Percentiles rank a stretch among this genome's conserved stretches.
phyloP scores from a whole-genome alignment of 2,329 filamentous ascomycete genomes.

The Colletotrichum lentis region DNA sequence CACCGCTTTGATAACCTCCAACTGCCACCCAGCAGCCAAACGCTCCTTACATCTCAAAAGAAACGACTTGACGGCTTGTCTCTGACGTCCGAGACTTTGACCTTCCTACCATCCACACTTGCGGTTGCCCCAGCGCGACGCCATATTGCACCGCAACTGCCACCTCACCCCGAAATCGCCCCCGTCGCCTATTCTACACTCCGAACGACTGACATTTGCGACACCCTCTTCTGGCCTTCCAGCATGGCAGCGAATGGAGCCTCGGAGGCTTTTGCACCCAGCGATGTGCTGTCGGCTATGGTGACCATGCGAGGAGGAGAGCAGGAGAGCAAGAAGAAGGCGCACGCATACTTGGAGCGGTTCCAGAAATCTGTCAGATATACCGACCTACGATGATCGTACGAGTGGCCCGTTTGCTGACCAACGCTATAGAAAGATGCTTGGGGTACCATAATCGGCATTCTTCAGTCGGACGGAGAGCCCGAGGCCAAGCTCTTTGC shows the following conservation, averaged over 20 bases:
- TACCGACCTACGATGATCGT: conserved; percentile 39
- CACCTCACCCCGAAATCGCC: conserved; percentile 16
- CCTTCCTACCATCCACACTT: conserved; percentile 2
- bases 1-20: conserved; percentile 31
- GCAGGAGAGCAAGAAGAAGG: conserved; percentile 84
- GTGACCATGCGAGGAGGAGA: conserved; percentile 90
- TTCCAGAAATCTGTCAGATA: conserved; percentile 95
- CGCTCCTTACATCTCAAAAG: conserved; percentile 27
- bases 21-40: conserved; percentile 29
- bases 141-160: conserved; percentile 22
- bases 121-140: conserved; percentile 22
- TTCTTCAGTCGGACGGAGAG: conserved; percentile 83
- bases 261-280: conserved; percentile 77
- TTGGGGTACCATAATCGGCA: conserved; percentile 86
- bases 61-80: background rate
- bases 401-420: conserved; percentile 1
- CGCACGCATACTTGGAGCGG: conserved; percentile 87
- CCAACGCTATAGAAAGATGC: conserved; percentile 74
- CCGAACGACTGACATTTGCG: conserved; percentile 10
- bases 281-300: conserved; percentile 82
- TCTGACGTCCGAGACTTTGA: background rate
- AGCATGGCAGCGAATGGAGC: conserved; percentile 73
- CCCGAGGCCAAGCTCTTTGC: conserved; percentile 92
- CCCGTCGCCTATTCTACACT: background rate
- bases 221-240: conserved; percentile 18